phyloP scores from a whole-genome alignment of 2,329 filamentous ascomycete genomes.

The Xylariaceae sp. region DNA sequence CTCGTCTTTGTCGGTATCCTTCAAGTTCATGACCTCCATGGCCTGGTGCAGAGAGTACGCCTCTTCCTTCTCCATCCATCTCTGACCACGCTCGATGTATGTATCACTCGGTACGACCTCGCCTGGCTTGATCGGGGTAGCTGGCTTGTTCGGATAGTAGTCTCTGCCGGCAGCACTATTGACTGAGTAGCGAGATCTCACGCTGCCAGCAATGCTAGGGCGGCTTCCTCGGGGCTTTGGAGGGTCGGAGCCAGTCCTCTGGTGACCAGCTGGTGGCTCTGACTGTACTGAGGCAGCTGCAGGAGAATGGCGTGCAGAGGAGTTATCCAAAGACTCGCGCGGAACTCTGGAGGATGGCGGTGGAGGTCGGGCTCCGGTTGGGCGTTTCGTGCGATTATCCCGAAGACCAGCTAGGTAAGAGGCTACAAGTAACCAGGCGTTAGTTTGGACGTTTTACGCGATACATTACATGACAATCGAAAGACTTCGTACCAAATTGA shows the following conservation, averaged over 20 bases:
- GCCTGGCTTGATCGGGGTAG: conserved; percentile 47
- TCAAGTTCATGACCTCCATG: conserved; percentile 68
- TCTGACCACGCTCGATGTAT: conserved; percentile 69
- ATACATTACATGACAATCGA: conserved; percentile 3
- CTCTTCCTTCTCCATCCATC: conserved; percentile 81
- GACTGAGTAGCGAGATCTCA: conserved; percentile 47
- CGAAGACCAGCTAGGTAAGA: conserved; percentile 68
- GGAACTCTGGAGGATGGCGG: conserved; percentile 33
- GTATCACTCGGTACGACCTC: conserved; percentile 61
- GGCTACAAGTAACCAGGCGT: conserved; percentile 9
- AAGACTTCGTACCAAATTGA: conserved; percentile 54
- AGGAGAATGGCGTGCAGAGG: conserved; percentile 24
- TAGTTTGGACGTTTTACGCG: conserved; percentile 6
- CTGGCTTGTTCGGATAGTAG: conserved; percentile 44
- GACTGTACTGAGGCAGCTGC: conserved; percentile 27
- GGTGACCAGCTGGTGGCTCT: conserved; percentile 29
- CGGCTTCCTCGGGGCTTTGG: conserved; percentile 29
- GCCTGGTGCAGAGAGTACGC: conserved; percentile 65
- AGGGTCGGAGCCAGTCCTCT: conserved; percentile 27
- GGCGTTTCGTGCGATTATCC: conserved; percentile 61
- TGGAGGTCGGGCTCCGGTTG: conserved; percentile 66
- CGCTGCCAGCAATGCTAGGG: conserved; percentile 42
- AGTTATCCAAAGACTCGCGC: conserved; percentile 25
- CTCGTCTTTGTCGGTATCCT: conserved; percentile 27
- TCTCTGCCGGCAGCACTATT: conserved; percentile 42